Evolutionary conservation across 2,329 filamentous ascomycete genomes (phyloP).

Genomic region (Paecilomyces variotii): DNA sequence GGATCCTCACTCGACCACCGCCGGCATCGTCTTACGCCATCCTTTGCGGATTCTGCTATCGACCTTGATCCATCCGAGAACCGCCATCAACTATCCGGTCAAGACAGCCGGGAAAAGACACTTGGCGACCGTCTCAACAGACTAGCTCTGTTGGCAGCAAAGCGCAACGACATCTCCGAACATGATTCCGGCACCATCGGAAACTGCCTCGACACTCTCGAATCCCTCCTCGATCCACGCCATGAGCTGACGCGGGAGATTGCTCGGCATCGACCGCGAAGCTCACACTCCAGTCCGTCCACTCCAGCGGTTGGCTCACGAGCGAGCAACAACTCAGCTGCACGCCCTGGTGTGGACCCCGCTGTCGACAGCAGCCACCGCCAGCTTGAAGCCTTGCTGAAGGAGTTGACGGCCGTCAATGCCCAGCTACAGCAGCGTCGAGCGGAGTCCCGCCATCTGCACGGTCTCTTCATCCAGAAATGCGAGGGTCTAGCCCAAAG

Average conservation of each 20-base stretch:
- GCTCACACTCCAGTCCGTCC: conserved; percentile 7
- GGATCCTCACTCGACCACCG: neutral
- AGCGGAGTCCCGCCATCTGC: conserved; percentile 47
- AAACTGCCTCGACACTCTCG: conserved; percentile 23
- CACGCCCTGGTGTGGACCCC: neutral
- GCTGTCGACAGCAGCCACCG: conserved; percentile 6
- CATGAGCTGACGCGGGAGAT: conserved; percentile 13
- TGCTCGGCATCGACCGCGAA: conserved; percentile 10
- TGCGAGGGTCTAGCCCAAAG: conserved; percentile 51
- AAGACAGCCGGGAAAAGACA: conserved; percentile 4
- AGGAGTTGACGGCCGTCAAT: conserved; percentile 18
- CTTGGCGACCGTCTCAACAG: neutral
- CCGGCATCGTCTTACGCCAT: conserved; percentile 5
- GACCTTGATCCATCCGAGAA: conserved; percentile 10
- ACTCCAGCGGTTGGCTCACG: neutral
- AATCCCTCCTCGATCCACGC: conserved; percentile 20
- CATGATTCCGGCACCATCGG: neutral
- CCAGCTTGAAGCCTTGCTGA: conserved; percentile 16
- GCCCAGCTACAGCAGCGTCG: conserved; percentile 19
- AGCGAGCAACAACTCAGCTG: neutral
- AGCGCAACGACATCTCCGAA: neutral
- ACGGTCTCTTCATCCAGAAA: conserved; percentile 51
- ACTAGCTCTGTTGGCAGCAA: conserved; percentile 3
- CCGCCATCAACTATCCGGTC: neutral
- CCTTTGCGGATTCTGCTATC: conserved; percentile 20